Percentiles rank a stretch among this genome's conserved stretches.
phyloP scores from a whole-genome alignment of 768 basidiomycete genomes.

The Xanthoconium purpureum region DNA sequence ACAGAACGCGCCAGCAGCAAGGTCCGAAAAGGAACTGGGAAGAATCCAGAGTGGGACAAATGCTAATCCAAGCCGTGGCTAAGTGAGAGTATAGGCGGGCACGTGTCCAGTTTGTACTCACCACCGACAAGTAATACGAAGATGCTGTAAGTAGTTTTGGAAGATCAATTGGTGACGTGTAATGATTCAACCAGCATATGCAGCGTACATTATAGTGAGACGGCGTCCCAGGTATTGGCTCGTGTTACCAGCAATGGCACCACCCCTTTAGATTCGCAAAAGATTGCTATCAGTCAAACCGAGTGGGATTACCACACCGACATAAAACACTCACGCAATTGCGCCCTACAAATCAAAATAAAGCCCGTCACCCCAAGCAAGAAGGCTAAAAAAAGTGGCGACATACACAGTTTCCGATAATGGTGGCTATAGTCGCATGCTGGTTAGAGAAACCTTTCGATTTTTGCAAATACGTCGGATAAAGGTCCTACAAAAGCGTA shows the following conservation, averaged over 20 bases:
- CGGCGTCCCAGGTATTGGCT: conserved; percentile 81
- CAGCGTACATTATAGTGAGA: conserved; percentile 61
- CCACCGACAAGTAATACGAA: conserved; percentile 28
- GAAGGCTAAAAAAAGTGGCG: not conserved
- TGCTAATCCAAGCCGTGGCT: conserved; percentile 16
- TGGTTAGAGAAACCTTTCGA: conserved; percentile 60
- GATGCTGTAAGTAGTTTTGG: conserved; percentile 9
- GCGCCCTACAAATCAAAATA: conserved; percentile 35
- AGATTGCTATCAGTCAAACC: not conserved
- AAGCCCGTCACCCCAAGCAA: not conserved
- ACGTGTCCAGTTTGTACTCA: conserved; percentile 1
- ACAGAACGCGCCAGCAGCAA: conserved; percentile 83
- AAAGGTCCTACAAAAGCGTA: conserved; percentile 51
- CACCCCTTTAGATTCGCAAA: conserved; percentile 44
- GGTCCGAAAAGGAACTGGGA: conserved; percentile 60
- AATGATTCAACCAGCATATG: not conserved
- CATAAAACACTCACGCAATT: conserved; percentile 34
- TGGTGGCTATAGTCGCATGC: conserved; percentile 70
- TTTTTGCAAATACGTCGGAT: conserved; percentile 69
- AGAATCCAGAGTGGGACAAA: conserved; percentile 85
- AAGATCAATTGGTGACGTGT: not conserved
- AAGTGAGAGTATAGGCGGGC: not conserved
- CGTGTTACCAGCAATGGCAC: conserved; percentile 66
- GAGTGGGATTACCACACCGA: conserved; percentile 6
- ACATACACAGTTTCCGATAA: conserved; percentile 70